Conservation (phyloP, 805 yeast genomes). For the Danielozyma ontarioensis region DNA sequence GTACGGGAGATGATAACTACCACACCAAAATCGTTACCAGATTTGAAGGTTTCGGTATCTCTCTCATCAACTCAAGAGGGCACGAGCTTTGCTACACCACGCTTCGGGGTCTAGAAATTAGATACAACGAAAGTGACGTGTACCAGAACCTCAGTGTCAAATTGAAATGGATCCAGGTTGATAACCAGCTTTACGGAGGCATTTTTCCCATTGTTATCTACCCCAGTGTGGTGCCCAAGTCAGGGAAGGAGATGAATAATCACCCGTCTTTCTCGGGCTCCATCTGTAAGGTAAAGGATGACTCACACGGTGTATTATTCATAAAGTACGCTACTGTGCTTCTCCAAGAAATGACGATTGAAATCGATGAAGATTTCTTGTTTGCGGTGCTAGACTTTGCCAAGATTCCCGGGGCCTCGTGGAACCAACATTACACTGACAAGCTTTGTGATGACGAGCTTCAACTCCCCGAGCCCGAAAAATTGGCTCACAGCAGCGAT, state of each 20-base stretch:
- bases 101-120: conserved; percentile 71
- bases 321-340: conserved; percentile 88
- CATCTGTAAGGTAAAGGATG: conserved; percentile 78
- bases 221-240: conserved; percentile 86
- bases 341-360: conserved; percentile 87
- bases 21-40: conserved; percentile 51
- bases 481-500: conserved; percentile 55
- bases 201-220: conserved; percentile 82
- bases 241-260: conserved; percentile 72
- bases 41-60: conserved; percentile 83
- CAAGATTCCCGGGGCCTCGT: conserved; percentile 76
- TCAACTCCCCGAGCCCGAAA: conserved; percentile 67
- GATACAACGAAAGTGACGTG: conserved; percentile 77
- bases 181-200: conserved; percentile 86
- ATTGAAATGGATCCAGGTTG: conserved; percentile 91
- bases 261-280: conserved; percentile 93
- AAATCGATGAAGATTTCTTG: conserved; percentile 89
- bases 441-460: conserved; percentile 57
- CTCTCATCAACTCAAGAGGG: conserved; percentile 63
- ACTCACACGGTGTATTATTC: conserved; percentile 82
- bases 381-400: conserved; percentile 77
- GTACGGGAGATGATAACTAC: conserved; percentile 49
- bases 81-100: conserved; percentile 85
- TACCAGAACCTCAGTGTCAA: conserved; percentile 78
- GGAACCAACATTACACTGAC: conserved; percentile 47